Evolutionary conservation across 2,329 filamentous ascomycete species (phyloP), one percentile per base, ranked within the genome.

Genomic region (Cryphonectria nitschkei): DNA sequence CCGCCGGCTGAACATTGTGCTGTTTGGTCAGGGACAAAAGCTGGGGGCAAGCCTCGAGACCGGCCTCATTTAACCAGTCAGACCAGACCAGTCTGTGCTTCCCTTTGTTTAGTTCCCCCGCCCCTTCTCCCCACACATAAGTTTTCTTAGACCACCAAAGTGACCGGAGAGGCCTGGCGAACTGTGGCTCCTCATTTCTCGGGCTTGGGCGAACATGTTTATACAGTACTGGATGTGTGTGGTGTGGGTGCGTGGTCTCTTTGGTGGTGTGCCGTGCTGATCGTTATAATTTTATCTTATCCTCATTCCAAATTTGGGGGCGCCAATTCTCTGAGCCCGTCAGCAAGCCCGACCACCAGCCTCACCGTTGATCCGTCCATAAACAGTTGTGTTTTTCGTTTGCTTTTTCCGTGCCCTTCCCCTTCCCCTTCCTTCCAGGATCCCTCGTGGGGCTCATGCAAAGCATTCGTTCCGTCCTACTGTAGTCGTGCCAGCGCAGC

Each of bases 241-340:
- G 52, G n/a, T 29, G 52, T 54, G n/a, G n/a, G 43, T 54, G 52
- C 14, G n/a, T 14, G 52, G 52, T 54, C 9, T 13, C 3, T 46
- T 1, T 1, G 52, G 52, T 54, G 52, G 52, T 56, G 4, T 58
- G 46, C 46, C 16, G 54, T 19, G 54, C 54, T 32, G 54, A 58
- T 41, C 19, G 37, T 39, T 19, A 39, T 37, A 32, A 22, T 34
- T 41, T 19, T 37, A 39, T 39, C 34, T n/a, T 39, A n/a, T 62
- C 37, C 60, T 41, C 34, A 62, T 64, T 64, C 61, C 61, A 64
- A 64, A 46, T 64, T 64, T 64, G 61, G 61, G 61, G 3, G 16
- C 16, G 39, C 19, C 37, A n/a, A 26, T 22, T 26, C 34, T 41
- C 37, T 39, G 26, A 4, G 37, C 22, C 61, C n/a, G 37, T 43